Evolutionary conservation across 2,329 filamentous ascomycete species (phyloP).

Genomic region (Beauveria varroae): DNA sequence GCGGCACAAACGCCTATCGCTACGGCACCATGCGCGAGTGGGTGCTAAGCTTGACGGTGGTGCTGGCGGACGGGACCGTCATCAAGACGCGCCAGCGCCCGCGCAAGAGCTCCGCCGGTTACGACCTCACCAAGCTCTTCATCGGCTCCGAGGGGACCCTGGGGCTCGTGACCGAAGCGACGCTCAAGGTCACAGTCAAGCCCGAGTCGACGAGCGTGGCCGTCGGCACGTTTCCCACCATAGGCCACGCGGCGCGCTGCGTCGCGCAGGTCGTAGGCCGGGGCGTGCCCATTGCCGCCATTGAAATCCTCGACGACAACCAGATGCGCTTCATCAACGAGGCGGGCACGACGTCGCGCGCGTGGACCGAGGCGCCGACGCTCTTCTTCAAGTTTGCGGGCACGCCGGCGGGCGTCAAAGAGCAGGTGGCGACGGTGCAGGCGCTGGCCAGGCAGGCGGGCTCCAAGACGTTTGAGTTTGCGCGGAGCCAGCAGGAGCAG

Average conservation of each 20-base stretch:
- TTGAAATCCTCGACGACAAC: conserved; percentile 86
- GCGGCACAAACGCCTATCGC: conserved; percentile 82
- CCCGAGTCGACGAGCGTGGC: conserved; percentile 76
- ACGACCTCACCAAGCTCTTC: conserved; percentile 84
- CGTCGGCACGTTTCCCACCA: conserved; percentile 50
- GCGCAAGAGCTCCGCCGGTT: conserved; percentile 83
- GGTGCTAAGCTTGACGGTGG: conserved; percentile 80
- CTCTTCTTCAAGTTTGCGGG: conserved; percentile 82
- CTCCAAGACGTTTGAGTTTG: conserved; percentile 70
- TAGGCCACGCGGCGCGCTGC: conserved; percentile 70
- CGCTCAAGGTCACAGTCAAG: conserved; percentile 75
- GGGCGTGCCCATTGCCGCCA: conserved; percentile 79
- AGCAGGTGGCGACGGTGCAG: conserved; percentile 65
- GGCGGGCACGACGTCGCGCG: conserved; percentile 56
- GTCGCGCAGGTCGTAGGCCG: conserved; percentile 72
- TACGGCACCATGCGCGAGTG: conserved; percentile 95
- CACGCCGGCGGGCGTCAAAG: conserved; percentile 62
- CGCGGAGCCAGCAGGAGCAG: conserved; percentile 60
- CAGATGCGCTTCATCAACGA: conserved; percentile 70
- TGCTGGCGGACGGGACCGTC: conserved; percentile 81
- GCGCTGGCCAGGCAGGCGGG: conserved; percentile 53
- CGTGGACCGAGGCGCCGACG: conserved; percentile 66
- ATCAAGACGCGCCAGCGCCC: conserved; percentile 85
- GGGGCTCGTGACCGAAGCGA: conserved; percentile 85
- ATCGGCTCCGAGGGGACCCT: conserved; percentile 89